phyloP scores from a whole-genome alignment of 139 green algal species.

The Picochlorum sp. region DNA sequence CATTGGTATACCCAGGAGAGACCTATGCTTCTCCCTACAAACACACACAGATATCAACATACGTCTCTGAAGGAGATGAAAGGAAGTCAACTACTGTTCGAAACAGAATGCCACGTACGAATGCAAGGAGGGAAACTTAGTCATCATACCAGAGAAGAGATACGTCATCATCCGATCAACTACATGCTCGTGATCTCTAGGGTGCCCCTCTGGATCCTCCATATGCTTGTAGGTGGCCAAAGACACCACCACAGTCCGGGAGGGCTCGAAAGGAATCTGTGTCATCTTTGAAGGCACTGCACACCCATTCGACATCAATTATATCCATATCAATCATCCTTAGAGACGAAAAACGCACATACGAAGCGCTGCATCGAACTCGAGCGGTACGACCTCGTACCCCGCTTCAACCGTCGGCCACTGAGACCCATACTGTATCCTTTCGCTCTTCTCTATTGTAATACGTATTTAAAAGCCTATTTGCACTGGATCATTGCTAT shows the following conservation, averaged over 20 bases:
- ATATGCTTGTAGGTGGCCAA: neutral
- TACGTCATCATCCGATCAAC: slow-evolving; percentile 1
- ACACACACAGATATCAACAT: too few species aligned
- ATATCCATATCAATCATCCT: too few species aligned
- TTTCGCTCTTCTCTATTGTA: too few species aligned
- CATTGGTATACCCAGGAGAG: neutral
- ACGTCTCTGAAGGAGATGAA: neutral
- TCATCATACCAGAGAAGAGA: neutral
- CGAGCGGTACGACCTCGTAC: too few species aligned
- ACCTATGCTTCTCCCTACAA: neutral
- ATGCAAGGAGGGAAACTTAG: too few species aligned
- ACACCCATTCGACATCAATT: neutral
- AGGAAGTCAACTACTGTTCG: neutral
- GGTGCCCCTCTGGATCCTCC: neutral
- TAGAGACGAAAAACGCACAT: too few species aligned
- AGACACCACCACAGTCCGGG: neutral
- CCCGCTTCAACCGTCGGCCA: too few species aligned
- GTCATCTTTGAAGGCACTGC: neutral
- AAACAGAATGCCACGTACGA: too few species aligned
- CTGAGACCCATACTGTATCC: too few species aligned
- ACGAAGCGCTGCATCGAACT: too few species aligned
- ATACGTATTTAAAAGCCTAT: too few species aligned
- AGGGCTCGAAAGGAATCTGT: neutral
- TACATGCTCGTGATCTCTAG: neutral
- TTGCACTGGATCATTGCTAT: too few species aligned